Evolutionary conservation across 2,329 filamentous ascomycete species (phyloP).

Genomic region (Simplicillium sp.): DNA sequence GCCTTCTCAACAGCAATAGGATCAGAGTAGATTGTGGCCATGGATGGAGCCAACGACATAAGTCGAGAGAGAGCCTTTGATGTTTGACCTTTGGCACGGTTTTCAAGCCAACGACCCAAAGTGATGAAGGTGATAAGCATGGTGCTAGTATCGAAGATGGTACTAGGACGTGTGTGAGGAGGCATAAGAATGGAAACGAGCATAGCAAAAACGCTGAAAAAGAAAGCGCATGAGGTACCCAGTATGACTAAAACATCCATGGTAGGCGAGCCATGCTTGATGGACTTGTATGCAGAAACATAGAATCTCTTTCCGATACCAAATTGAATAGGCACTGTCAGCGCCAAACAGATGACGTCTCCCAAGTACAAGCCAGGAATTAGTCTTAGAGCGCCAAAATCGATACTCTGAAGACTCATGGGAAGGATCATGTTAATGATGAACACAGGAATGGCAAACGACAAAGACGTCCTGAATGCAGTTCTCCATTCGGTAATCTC

Average conservation of each 20-base stretch:
- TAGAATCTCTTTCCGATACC: conserved; percentile 95
- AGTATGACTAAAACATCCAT: conserved; percentile 97
- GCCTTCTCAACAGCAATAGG: conserved; percentile 89
- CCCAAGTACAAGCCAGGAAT: conserved; percentile 77
- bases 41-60: conserved; percentile 93
- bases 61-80: conserved; percentile 86
- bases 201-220: conserved; percentile 89
- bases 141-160: conserved; percentile 93
- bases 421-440: conserved; percentile 89
- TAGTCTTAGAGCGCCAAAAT: conserved; percentile 62
- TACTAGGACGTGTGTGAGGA: conserved; percentile 72
- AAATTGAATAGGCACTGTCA: conserved; percentile 93
- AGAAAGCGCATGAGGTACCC: conserved; percentile 90
- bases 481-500: conserved; percentile 90
- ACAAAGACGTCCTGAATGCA: conserved; percentile 67
- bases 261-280: conserved; percentile 84
- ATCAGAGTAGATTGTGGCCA: conserved; percentile 93
- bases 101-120: conserved; percentile 84
- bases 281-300: conserved; percentile 80
- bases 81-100: conserved; percentile 90
- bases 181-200: conserved; percentile 64
- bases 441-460: conserved; percentile 85
- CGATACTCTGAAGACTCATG: conserved; percentile 67
- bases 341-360: conserved; percentile 70
- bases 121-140: conserved; percentile 98